Evolutionary conservation across 192 early-diverging fungal genomes (phyloP), one percentile per base, ranked within the genome.

Genomic region (Paraglomus brasilianum): DNA sequence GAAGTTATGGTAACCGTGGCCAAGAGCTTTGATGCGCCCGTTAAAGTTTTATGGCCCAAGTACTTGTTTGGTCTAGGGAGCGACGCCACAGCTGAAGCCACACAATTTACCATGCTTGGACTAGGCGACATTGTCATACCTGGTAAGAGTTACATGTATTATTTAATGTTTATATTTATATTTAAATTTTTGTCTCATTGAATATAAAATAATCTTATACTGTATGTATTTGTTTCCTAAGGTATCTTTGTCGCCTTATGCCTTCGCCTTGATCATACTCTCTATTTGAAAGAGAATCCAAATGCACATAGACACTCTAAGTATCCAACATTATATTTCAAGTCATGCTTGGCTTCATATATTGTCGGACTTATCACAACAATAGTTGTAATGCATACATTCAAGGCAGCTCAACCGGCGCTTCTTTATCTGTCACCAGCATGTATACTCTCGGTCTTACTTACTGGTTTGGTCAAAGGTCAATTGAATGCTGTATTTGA

Each of bases 1-100:
- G 91, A 94, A 44, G 96, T 98, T 17, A 98, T 98, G 96, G 96
- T 97, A 6, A 90, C 91, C 8, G 96, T 98, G 21, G 96, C 96
- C 46, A 95, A 92, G 81, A 90, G 86, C 65, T 93, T 97, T 78
- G 96, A 98, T 73, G 94, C 92, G 5, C 96, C 96, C 40, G 93
- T 98, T 77, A 98, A 98, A 85, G 89, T 98, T 3, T 78, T 95
- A 44, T 94, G 87, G 76, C 94, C 96, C 42, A 90, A 90, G 63
- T 75, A 89, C 48, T 76, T 91, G 48, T 77, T 86, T 75, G 73
- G 78, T 40, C 69, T 83, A 30, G 79, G 82, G 19, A 72, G 83
- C 4, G 63, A 66, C 22, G 3, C 3, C 3, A 3, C 30, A 30
- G 30, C 3, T 30, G 78, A 78, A 15, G 72, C 75, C 3, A 69